Evolutionary conservation across 805 yeast genomes (phyloP).

Genomic region (Suhomyces sp.): DNA sequence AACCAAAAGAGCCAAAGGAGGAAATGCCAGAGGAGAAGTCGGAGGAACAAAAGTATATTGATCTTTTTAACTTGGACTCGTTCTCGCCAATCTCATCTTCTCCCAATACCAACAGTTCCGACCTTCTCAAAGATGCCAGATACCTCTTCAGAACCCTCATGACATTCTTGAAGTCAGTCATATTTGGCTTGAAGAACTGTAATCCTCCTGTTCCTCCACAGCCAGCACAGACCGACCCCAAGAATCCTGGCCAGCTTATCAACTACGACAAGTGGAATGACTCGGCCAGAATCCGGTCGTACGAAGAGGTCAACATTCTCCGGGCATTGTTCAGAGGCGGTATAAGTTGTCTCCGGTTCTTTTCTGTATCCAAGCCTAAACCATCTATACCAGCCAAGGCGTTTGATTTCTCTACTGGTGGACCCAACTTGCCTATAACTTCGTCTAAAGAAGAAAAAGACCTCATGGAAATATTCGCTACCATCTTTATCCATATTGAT

Average conservation of each 20-base stretch:
- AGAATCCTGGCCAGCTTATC: conserved; percentile 34
- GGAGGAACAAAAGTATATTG: conserved; percentile 16
- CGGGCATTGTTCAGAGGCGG: conserved; percentile 81
- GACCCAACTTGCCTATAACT: conserved; percentile 79
- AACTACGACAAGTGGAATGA: conserved; percentile 71
- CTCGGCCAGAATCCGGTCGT: conserved; percentile 75
- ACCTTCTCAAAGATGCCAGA: conserved; percentile 83
- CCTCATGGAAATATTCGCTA: conserved; percentile 90
- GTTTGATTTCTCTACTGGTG: conserved; percentile 64
- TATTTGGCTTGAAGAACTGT: conserved; percentile 83
- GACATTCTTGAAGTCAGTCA: conserved; percentile 85
- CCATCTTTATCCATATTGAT: conserved; percentile 90
- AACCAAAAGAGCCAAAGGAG: background rate
- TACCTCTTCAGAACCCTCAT: conserved; percentile 82
- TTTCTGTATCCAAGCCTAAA: conserved; percentile 56
- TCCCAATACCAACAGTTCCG: conserved; percentile 48
- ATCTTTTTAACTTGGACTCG: conserved; percentile 35
- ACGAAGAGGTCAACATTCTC: conserved; percentile 78
- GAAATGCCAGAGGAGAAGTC: conserved; percentile 18
- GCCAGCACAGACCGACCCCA: conserved; percentile 46
- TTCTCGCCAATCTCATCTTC: conserved; percentile 59
- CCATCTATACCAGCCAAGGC: conserved; percentile 29
- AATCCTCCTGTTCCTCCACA: conserved; percentile 68
- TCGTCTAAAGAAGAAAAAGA: conserved; percentile 93
- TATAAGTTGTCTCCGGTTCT: conserved; percentile 73